Conservation (phyloP, 1,139 yeast species). For the Hansenula lynferdii region DNA sequence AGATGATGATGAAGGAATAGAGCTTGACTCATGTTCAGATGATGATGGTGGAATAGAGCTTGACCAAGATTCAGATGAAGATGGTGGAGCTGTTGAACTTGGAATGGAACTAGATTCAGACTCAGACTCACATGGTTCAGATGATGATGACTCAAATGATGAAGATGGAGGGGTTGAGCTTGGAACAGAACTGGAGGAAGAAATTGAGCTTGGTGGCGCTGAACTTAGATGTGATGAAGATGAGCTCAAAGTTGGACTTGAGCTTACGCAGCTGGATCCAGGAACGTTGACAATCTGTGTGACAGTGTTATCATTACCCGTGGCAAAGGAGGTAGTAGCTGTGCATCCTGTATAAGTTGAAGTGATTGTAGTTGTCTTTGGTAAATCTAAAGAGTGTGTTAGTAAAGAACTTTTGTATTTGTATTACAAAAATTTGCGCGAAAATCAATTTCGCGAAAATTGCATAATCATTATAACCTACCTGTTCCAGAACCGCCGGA, state of each 20-base stretch:
- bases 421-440: background rate
- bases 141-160: constrained; percentile 9
- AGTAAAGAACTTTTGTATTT: background rate
- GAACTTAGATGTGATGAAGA: background rate
- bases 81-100: background rate
- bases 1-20: background rate
- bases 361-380: constrained; percentile 5
- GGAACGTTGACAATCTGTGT: constrained; percentile 7
- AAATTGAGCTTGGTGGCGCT: constrained; percentile 1
- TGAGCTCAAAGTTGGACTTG: background rate
- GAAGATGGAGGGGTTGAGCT: background rate
- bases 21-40: background rate
- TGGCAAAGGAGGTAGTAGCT: constrained; percentile 5
- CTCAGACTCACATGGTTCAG: background rate
- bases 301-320: constrained; percentile 8
- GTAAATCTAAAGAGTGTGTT: constrained; percentile 1
- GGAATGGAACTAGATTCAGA: background rate
- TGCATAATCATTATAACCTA: background rate
- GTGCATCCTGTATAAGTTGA: constrained; percentile 6
- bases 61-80: background rate
- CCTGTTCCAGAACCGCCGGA: constrained; percentile 6
- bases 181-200: background rate
- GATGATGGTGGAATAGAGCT: background rate
- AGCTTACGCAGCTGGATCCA: background rate
- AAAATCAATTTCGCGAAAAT: background rate